A percentile compares a stretch with the other conserved stretches of the same genome.
phyloP scores from a whole-genome alignment of 2,329 filamentous ascomycete species.

The Elsinoe perseae region DNA sequence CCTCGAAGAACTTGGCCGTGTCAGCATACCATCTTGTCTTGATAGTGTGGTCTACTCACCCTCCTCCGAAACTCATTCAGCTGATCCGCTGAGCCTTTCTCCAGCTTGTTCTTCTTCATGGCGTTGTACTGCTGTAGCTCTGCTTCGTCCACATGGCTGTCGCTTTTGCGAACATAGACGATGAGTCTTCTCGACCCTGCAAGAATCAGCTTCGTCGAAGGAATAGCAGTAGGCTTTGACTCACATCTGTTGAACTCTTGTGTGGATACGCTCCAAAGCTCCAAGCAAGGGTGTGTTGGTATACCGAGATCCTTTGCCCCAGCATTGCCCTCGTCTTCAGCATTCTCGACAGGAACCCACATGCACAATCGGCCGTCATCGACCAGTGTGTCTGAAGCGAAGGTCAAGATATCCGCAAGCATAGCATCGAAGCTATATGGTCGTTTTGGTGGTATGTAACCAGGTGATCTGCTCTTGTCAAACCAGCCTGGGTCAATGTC shows the following conservation, averaged over 20 bases:
- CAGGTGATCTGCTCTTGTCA: constrained; percentile 41
- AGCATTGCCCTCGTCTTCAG: constrained; percentile 15
- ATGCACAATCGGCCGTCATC: constrained; percentile 75
- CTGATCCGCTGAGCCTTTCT: constrained; percentile 53
- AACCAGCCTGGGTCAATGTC: background rate
- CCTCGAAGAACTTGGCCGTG: constrained; percentile 30
- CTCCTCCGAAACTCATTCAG: constrained; percentile 60
- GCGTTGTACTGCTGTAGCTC: constrained; percentile 23
- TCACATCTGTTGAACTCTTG: constrained; percentile 86
- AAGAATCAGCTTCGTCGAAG: background rate
- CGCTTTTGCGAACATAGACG: constrained; percentile 67
- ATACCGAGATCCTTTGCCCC: constrained; percentile 33
- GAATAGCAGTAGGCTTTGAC: background rate
- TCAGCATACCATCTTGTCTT: constrained; percentile 14
- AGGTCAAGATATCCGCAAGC: constrained; percentile 80
- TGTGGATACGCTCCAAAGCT: constrained; percentile 66
- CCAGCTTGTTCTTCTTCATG: constrained; percentile 29
- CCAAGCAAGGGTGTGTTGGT: constrained; percentile 67
- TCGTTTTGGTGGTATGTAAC: constrained; percentile 78
- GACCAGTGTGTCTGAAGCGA: constrained; percentile 69
- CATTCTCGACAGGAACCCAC: constrained; percentile 36
- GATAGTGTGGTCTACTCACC: constrained; percentile 19
- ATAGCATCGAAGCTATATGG: constrained; percentile 89
- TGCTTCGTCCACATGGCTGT: constrained; percentile 42
- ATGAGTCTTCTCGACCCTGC: constrained; percentile 80